Evolutionary conservation across 1,139 yeast species (phyloP).

Genomic region (Sugiyamaella xylanicola): DNA sequence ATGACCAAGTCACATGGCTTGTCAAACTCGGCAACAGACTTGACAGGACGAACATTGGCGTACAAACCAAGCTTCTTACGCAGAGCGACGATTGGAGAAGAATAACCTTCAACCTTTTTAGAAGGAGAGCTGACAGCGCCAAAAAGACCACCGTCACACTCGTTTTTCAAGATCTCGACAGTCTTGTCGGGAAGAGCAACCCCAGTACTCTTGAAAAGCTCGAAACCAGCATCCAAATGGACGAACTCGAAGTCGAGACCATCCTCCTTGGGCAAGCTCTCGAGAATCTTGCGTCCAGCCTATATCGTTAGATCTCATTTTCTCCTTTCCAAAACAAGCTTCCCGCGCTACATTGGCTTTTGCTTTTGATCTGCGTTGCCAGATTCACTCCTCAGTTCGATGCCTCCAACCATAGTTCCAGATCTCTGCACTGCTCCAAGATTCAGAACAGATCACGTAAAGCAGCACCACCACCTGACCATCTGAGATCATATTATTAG

Average conservation of each 20-base stretch:
- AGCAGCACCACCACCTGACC: too few relatives aligned
- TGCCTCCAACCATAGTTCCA: too few relatives aligned
- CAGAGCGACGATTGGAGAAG: slow-evolving; percentile 96
- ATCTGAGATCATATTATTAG: slow-evolving; percentile 5
- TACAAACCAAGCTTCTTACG: slow-evolving; percentile 92
- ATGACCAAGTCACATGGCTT: slow-evolving; percentile 96
- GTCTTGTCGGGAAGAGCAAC: slow-evolving; percentile 94
- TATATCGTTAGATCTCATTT: slow-evolving; percentile 10
- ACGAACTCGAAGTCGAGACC: slow-evolving; percentile 84
- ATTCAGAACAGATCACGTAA: too few relatives aligned
- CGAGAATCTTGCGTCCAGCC: slow-evolving; percentile 80
- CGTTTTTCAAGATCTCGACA: slow-evolving; percentile 70
- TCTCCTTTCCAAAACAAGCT: slow-evolving; percentile 34
- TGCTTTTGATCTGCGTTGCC: too few relatives aligned
- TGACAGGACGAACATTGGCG: slow-evolving; percentile 97
- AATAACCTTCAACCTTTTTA: slow-evolving; percentile 90
- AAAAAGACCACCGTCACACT: slow-evolving; percentile 95
- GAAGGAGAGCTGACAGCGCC: slow-evolving; percentile 97
- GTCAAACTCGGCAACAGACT: slow-evolving; percentile 79
- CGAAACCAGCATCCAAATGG: slow-evolving; percentile 90
- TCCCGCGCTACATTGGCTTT: not conserved
- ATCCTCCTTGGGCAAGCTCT: slow-evolving; percentile 72
- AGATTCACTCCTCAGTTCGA: too few relatives aligned
- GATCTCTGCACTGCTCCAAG: too few relatives aligned
- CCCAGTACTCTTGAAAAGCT: slow-evolving; percentile 88